Evolutionary conservation across 352 stramenopile species (phyloP).

Genomic region (Globisporangium abappressorium): DNA sequence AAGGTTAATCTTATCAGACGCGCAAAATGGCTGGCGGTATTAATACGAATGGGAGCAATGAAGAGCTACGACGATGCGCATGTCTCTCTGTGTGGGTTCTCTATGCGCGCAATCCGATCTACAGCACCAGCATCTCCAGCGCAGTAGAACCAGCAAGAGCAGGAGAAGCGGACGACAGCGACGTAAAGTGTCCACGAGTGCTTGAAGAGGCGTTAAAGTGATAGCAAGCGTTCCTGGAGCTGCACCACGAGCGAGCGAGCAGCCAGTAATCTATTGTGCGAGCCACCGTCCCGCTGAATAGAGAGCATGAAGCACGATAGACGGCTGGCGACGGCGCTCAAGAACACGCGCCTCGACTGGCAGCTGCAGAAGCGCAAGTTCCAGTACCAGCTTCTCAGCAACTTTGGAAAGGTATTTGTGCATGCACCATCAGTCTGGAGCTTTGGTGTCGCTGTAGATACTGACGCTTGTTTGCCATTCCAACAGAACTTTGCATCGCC

Average conservation of each 20-base stretch:
- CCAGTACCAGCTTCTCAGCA: constrained; percentile 51
- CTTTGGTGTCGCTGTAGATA: neutral
- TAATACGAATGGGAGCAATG: constrained; percentile 1
- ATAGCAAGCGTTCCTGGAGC: neutral
- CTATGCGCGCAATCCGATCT: neutral
- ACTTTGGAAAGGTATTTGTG: constrained; percentile 46
- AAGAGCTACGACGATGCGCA: neutral
- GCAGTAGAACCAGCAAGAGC: neutral
- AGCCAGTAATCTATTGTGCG: neutral
- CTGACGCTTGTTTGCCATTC: neutral
- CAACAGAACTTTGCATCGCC: constrained; percentile 41
- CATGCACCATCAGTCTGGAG: neutral
- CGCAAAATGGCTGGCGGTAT: neutral
- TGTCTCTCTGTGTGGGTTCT: neutral
- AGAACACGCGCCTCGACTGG: constrained; percentile 45
- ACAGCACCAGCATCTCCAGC: neutral
- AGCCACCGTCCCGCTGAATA: neutral
- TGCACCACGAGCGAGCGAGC: neutral
- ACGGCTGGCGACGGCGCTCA: constrained; percentile 25
- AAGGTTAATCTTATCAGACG: constrained; percentile 4
- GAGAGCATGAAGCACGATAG: constrained; percentile 20
- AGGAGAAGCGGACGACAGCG: neutral
- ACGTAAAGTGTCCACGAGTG: neutral
- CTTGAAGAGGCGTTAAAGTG: neutral
- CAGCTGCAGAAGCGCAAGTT: constrained; percentile 58